phyloP scores from a whole-genome alignment of 495 filamentous ascomycete genomes.

The Aspergillus avenaceus region DNA sequence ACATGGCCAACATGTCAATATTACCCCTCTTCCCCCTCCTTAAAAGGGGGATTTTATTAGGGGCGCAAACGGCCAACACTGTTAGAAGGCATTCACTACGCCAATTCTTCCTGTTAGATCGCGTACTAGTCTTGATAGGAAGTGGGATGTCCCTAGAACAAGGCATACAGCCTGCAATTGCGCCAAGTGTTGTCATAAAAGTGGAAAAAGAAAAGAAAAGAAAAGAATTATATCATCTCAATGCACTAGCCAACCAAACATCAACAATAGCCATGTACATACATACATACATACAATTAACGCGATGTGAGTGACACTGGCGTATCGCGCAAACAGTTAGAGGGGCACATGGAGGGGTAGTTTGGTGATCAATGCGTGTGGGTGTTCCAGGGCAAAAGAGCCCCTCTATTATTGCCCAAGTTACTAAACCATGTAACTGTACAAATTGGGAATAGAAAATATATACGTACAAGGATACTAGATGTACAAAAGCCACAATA shows the following conservation, averaged over 20 bases:
- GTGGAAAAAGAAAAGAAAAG: neutral
- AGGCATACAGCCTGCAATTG: too few relatives aligned
- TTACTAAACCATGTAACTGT: constrained; percentile 4
- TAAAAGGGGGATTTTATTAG: neutral
- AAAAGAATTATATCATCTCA: neutral
- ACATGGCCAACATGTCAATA: neutral
- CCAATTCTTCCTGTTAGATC: neutral
- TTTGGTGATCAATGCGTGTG: neutral
- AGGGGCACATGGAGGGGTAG: neutral
- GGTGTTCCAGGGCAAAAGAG: neutral
- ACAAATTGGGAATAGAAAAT: neutral
- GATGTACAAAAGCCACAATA: neutral
- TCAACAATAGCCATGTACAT: neutral
- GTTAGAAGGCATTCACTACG: neutral
- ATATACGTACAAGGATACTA: neutral
- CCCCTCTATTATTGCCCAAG: neutral
- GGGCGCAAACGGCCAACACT: neutral
- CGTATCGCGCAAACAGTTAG: neutral
- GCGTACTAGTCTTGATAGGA: too few relatives aligned
- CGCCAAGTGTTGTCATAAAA: too few relatives aligned
- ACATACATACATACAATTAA: neutral
- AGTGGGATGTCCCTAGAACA: too few relatives aligned
- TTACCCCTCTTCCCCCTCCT: neutral
- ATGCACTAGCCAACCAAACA: neutral
- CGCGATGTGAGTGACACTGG: neutral